Evolutionary conservation across 495 filamentous ascomycete species (phyloP).

Genomic region (Trichoderma erinaceum): DNA sequence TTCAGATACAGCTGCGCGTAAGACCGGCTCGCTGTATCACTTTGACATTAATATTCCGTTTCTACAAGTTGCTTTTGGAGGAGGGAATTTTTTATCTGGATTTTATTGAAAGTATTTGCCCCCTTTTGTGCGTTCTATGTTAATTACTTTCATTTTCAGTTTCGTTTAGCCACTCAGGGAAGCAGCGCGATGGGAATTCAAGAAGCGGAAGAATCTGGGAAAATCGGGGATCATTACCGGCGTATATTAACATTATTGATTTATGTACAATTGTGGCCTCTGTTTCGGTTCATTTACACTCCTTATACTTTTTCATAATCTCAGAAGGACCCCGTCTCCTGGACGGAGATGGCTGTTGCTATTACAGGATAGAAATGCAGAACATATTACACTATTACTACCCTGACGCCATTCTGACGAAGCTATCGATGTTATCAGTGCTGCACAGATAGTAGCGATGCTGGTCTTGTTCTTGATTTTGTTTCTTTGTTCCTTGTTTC

Average conservation of each 20-base stretch:
- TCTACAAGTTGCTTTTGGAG: not conserved
- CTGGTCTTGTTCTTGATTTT: too few species aligned
- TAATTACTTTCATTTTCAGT: constrained; percentile 19
- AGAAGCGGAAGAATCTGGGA: constrained; percentile 11
- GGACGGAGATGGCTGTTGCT: not conserved
- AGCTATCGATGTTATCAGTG: too few species aligned
- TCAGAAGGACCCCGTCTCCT: not conserved
- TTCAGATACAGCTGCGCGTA: not conserved
- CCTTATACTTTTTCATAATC: not conserved
- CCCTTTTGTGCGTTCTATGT: constrained; percentile 2
- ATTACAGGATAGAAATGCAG: constrained; percentile 11
- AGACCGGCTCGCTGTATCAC: not conserved
- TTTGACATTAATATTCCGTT: not conserved
- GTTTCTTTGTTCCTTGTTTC: too few species aligned
- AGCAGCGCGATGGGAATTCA: constrained; percentile 10
- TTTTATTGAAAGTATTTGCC: not conserved
- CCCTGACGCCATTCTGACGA: too few species aligned
- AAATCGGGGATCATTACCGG: constrained; percentile 10
- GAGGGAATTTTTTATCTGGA: not conserved
- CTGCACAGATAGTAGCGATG: too few species aligned
- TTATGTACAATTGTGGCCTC: constrained; percentile 9
- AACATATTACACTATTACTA: not conserved
- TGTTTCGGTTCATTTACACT: constrained; percentile 2
- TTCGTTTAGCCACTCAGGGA: constrained; percentile 14
- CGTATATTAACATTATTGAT: not conserved